Conservation (phyloP, 768 basidiomycete genomes). For the Macrolepiota dolichaula region DNA sequence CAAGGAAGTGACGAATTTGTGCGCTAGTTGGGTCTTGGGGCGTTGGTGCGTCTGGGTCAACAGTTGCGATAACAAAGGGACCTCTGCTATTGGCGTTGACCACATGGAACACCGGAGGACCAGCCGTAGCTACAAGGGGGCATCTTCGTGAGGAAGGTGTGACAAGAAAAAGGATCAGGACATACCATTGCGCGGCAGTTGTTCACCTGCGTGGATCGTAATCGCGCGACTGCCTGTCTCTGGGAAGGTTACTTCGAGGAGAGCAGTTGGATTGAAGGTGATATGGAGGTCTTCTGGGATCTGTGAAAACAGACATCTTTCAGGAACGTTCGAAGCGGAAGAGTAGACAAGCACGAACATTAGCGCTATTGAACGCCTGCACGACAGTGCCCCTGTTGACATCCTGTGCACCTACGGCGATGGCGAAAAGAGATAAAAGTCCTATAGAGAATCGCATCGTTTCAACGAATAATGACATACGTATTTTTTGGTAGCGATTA, state of each 20-base stretch:
- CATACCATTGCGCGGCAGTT: conserved; percentile 31
- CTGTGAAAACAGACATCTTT: conserved; percentile 16
- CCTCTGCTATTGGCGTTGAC: conserved; percentile 22
- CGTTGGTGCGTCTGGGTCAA: conserved; percentile 47
- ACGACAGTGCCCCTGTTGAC: conserved; percentile 25
- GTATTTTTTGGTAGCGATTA: neutral
- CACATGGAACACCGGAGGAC: conserved; percentile 32
- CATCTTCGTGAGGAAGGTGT: neutral
- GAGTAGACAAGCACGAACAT: conserved; percentile 17
- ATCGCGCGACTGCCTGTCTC: conserved; percentile 24
- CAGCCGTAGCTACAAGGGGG: conserved; percentile 31
- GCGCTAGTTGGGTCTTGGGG: conserved; percentile 35
- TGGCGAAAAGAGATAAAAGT: conserved; percentile 2
- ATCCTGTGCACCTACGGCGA: conserved; percentile 23
- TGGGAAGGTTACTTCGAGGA: conserved; percentile 34
- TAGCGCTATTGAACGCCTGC: conserved; percentile 25
- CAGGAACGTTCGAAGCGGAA: neutral
- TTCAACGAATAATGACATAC: neutral
- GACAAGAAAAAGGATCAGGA: neutral
- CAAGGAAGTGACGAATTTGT: conserved; percentile 44
- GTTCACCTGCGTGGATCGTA: conserved; percentile 31
- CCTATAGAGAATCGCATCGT: conserved; percentile 8
- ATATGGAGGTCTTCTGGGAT: conserved; percentile 29
- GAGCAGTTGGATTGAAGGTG: conserved; percentile 29
- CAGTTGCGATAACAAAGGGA: conserved; percentile 39